phyloP scores from a whole-genome alignment of 169 alveolate genomes.

The Plasmodium knowlesi region DNA sequence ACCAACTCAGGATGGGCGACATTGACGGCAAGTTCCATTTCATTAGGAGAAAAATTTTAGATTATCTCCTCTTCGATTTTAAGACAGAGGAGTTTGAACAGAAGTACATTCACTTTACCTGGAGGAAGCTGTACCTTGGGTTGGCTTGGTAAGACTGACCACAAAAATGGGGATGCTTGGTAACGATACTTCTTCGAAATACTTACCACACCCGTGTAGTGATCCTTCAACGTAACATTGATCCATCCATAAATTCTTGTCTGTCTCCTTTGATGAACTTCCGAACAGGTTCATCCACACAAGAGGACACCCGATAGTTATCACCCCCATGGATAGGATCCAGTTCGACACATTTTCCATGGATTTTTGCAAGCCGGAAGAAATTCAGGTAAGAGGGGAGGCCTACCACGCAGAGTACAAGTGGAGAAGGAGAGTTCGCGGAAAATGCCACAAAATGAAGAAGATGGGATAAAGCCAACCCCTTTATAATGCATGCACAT shows the following conservation, averaged over 20 bases:
- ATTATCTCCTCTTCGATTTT: constrained; percentile 33
- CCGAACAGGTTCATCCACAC: constrained; percentile 51
- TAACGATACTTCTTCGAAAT: background rate
- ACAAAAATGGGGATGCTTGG: background rate
- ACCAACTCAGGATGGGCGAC: constrained; percentile 54
- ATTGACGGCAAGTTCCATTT: constrained; percentile 51
- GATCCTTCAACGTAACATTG: background rate
- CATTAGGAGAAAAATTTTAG: constrained; percentile 47
- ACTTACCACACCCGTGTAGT: too few species aligned
- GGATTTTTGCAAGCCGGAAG: constrained; percentile 74
- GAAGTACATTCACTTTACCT: constrained; percentile 37
- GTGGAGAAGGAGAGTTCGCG: background rate
- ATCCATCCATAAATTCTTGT: background rate
- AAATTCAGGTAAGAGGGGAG: constrained; percentile 34
- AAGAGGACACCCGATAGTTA: constrained; percentile 57
- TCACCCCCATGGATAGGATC: constrained; percentile 35
- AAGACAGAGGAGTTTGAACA: constrained; percentile 20
- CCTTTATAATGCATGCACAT: background rate
- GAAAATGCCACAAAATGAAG: too few species aligned
- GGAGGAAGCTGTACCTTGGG: constrained; percentile 60
- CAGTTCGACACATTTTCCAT: constrained; percentile 45
- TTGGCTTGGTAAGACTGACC: constrained; percentile 14
- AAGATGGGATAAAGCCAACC: too few species aligned
- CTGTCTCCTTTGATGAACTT: background rate
- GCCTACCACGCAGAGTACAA: background rate